Conservation (phyloP, 371 early-diverging fungal genomes). For the Syncephalastrum monosporum region DNA sequence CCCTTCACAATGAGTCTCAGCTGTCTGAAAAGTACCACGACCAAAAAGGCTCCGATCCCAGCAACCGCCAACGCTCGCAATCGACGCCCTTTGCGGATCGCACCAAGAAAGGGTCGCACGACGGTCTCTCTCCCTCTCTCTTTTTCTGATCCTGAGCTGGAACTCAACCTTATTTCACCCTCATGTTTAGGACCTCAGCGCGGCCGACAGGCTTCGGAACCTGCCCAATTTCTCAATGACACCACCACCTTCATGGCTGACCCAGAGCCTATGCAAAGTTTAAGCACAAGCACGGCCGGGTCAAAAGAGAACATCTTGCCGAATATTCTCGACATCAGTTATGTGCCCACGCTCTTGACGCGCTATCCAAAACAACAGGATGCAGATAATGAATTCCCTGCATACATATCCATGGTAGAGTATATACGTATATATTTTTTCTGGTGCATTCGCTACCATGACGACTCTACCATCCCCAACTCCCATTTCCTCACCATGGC, state of each 20-base stretch:
- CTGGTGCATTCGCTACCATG: no score
- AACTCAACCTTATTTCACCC: no score
- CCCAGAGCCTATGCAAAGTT: neutral
- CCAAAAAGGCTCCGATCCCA: slow-evolving; percentile 14
- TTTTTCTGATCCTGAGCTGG: no score
- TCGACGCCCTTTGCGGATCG: slow-evolving; percentile 1
- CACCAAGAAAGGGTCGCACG: no score
- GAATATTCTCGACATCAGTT: slow-evolving; percentile 40
- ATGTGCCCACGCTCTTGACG: slow-evolving; percentile 37
- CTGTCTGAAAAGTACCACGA: slow-evolving; percentile 42
- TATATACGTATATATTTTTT: no score
- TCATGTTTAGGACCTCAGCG: slow-evolving; percentile 1
- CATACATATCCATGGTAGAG: slow-evolving; percentile 65
- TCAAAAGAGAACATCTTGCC: slow-evolving; percentile 10
- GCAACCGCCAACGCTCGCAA: slow-evolving; percentile 5
- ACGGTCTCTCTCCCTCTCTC: no score
- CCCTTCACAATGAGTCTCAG: slow-evolving; percentile 52
- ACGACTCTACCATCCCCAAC: slow-evolving; percentile 3
- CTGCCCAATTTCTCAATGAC: no score
- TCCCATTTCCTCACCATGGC: slow-evolving; percentile 1
- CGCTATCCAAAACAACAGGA: slow-evolving; percentile 37
- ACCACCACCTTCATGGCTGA: slow-evolving; percentile 7
- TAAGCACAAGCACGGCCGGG: no score
- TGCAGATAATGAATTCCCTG: slow-evolving; percentile 50
- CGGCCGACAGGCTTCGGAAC: slow-evolving; percentile 12